These are phyloP conservation scores for Cladophialophora carrionii DNA, from an alignment of 2,329 filamentous ascomycete genomes.

Conservation along the genomic window DNA sequence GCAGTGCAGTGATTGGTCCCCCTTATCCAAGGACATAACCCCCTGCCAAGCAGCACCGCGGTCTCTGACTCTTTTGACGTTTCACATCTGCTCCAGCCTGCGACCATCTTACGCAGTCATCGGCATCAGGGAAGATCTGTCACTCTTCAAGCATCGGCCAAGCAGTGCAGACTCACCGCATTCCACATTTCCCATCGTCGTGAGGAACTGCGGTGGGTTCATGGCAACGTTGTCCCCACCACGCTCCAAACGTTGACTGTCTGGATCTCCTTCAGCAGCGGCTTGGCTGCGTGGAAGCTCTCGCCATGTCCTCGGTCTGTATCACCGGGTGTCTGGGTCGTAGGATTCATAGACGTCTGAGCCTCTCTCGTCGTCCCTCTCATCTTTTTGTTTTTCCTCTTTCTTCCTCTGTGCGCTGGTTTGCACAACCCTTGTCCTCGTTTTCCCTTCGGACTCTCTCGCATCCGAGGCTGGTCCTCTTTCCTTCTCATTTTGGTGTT, in stretches of 20 bases:
- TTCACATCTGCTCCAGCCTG: neutral
- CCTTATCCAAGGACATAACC: neutral
- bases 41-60: constrained; percentile 2
- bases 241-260: neutral
- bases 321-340: constrained; percentile 4
- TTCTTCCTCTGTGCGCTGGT: constrained; percentile 3
- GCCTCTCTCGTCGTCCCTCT: constrained; percentile 5
- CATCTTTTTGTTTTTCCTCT: neutral
- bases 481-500: neutral
- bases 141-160: neutral
- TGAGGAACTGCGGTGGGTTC: neutral
- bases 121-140: neutral
- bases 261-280: neutral
- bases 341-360: constrained; percentile 5
- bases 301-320: neutral
- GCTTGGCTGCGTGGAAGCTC: neutral
- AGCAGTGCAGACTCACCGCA: neutral
- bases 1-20: neutral
- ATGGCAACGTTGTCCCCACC: neutral
- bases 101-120: neutral
- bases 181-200: neutral
- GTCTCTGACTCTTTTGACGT: constrained; percentile 6
- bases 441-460: neutral
- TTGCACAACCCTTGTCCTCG: neutral
- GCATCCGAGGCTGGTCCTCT: constrained; percentile 19